A percentile compares a stretch with the other conserved stretches of the same genome.
These are phyloP conservation scores for Gossypium stocksii DNA, from an alignment of 345 rosid species.

Conservation along the genomic window DNA sequence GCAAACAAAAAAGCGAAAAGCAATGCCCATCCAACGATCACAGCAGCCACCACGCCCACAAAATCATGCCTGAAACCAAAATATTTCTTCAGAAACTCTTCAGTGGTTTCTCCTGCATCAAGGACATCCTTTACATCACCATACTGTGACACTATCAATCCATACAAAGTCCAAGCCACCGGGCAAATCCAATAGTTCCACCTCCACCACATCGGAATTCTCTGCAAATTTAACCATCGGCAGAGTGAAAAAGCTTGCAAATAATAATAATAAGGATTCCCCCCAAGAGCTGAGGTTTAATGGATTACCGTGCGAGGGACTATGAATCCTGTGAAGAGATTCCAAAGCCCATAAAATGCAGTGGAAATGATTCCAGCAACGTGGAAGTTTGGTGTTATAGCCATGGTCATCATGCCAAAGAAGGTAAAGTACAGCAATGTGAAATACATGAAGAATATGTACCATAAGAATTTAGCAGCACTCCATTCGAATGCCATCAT, in stretches of 20 bases:
- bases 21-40: slow-evolving; percentile 10
- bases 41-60: slow-evolving; percentile 17
- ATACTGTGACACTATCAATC: slow-evolving; percentile 39
- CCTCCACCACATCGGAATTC: slow-evolving; percentile 47
- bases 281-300: slow-evolving; percentile 2
- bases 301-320: slow-evolving; percentile 45
- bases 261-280: neutral
- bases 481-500: slow-evolving; percentile 65
- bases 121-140: slow-evolving; percentile 24
- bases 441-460: slow-evolving; percentile 52
- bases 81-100: slow-evolving; percentile 14
- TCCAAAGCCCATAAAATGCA: slow-evolving; percentile 55
- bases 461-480: slow-evolving; percentile 57
- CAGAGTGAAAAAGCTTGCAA: neutral
- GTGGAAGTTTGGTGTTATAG: slow-evolving; percentile 58
- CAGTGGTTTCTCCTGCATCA: slow-evolving; percentile 6
- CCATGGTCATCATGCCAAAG: slow-evolving; percentile 67
- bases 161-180: slow-evolving; percentile 46
- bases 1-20: slow-evolving; percentile 20
- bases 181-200: slow-evolving; percentile 58
- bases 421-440: slow-evolving; percentile 62
- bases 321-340: slow-evolving; percentile 59
- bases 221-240: slow-evolving; percentile 21
- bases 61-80: slow-evolving; percentile 23
- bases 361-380: slow-evolving; percentile 45